These are phyloP conservation scores for Nicotiana attenuata DNA, from an alignment of 257 asterid genomes.

Conservation along the genomic window DNA sequence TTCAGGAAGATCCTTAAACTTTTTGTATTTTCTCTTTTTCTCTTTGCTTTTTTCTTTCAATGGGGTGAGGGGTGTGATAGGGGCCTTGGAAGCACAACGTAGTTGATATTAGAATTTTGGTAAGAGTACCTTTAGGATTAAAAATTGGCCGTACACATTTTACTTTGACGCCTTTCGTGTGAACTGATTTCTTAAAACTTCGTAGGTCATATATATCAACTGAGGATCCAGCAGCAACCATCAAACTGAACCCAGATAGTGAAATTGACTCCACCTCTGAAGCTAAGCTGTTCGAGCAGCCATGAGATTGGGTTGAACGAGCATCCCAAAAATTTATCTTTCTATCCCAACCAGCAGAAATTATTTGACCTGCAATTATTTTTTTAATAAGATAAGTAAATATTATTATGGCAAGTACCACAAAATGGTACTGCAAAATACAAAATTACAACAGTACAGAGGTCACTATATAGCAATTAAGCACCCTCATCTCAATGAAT, in stretches of 20 bases:
- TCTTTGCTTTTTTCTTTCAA: background rate
- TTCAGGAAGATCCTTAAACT: background rate
- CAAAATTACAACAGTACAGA: no score
- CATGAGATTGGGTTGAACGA: slow-evolving; percentile 36
- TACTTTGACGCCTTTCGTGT: slow-evolving; percentile 37
- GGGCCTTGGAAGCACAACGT: background rate
- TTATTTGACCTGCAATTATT: slow-evolving; percentile 45
- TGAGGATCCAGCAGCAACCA: slow-evolving; percentile 59
- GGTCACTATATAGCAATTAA: no score
- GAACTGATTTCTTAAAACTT: slow-evolving; percentile 28
- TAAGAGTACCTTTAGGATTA: slow-evolving; percentile 56
- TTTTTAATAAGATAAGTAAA: no score
- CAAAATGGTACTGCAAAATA: no score
- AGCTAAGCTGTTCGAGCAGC: slow-evolving; percentile 39
- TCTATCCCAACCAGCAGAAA: slow-evolving; percentile 76
- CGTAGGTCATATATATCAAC: slow-evolving; percentile 71
- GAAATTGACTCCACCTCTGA: slow-evolving; percentile 70
- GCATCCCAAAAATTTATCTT: slow-evolving; percentile 81
- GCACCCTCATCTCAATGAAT: no score
- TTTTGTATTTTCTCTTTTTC: background rate
- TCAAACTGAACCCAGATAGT: slow-evolving; percentile 53
- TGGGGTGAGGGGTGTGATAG: slow-evolving; percentile 10
- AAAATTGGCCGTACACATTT: slow-evolving; percentile 71
- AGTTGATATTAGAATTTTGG: slow-evolving; percentile 11
- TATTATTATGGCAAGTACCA: no score